Evolutionary conservation across 169 alveolate genomes (phyloP).

Genomic region (Cyclospora cayetanensis): DNA sequence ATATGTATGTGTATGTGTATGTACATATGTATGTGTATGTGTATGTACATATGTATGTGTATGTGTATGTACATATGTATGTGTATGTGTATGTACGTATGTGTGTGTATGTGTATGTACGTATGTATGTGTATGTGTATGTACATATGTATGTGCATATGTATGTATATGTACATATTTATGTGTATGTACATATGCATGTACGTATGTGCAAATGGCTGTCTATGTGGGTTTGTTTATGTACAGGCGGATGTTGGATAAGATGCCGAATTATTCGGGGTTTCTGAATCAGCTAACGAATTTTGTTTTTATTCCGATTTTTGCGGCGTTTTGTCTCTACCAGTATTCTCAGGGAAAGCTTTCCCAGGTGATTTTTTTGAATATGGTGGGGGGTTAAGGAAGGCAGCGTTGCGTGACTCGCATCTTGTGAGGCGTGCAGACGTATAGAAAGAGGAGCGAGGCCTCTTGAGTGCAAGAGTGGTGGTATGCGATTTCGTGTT

Average conservation of each 20-base stretch:
- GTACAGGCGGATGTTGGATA: conserved; percentile 42
- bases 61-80: neutral
- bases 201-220: neutral
- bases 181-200: no score
- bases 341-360: neutral
- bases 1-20: no score
- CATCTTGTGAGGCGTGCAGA: no score
- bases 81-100: neutral
- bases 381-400: no score
- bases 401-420: no score
- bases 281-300: conserved; percentile 74
- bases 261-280: conserved; percentile 76
- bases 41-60: no score
- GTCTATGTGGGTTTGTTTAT: neutral
- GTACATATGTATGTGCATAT: no score
- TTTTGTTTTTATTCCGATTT: conserved; percentile 68
- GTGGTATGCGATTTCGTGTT: neutral
- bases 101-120: neutral
- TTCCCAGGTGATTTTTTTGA: conserved; percentile 10
- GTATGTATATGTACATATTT: neutral
- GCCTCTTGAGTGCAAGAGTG: neutral
- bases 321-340: conserved; percentile 25
- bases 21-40: no score
- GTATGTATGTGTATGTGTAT: neutral
- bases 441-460: no score